Base-by-base conservation (phyloP, 306 rosid species). In the Macrotyloma uniflorum region DNA sequence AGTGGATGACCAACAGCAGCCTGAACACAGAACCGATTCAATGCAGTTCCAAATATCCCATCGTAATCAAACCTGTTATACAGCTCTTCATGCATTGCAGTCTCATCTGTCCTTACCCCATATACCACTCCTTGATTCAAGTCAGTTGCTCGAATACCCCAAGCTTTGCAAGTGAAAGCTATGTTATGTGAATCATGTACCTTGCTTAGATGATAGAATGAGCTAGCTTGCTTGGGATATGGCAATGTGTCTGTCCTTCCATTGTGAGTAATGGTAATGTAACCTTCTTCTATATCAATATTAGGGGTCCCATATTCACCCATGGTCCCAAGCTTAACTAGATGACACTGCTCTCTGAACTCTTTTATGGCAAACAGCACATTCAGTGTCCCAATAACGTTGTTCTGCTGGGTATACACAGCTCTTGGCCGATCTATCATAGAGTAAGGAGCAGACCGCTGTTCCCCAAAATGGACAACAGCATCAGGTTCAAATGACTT, bases 121-220 rank as follows among this genome's bases (percentile, higher is more conserved):
- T 94, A 94, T 30, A 94, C 98, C 5, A 94, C 98, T 76, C 98
- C 98, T 87, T 94, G 98, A 78, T 94, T 94, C 58, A 94, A 88
- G 80, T 94, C 98, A 30, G 98, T 95, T 28, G 98, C 98, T 81
- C 98, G 89, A 78, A 95, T 87, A 36, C 97, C 98, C 98, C 98
- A 95, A 82, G 98, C 98, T 85, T 95, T 92, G 93, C 98, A 95
- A 87, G 98, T 92, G 83, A 95, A 95, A 69, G 98, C 97, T 77
- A 95, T 95, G 65, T 95, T 95, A 78, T 95, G 85, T 32, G 98
- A 95, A 85, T 95, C 98, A 57, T 95, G 98, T 54, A 95, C 98
- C 89, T 95, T 93, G 62, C 98, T 95, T 69, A 95, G 88, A 84
- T 95, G 98, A 81, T 95, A 95, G 86, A 92, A 95, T 6, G 98